Conservation (phyloP, 805 yeast species). For the Starmerella bacillaris region DNA sequence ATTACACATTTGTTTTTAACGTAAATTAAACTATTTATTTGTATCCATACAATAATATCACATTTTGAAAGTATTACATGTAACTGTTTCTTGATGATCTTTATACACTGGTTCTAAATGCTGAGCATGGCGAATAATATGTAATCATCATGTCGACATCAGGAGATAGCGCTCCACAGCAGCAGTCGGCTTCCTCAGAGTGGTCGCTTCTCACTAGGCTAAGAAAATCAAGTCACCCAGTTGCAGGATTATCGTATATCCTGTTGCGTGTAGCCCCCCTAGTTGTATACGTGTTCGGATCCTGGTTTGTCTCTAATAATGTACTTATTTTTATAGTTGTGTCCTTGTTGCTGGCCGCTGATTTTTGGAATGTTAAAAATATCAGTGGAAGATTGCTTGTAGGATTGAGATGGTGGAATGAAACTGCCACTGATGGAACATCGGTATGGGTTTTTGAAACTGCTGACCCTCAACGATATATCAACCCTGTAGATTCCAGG, state of each 20-base stretch:
- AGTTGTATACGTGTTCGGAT: conserved; percentile 51
- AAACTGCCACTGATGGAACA: conserved; percentile 44
- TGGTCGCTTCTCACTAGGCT: conserved; percentile 31
- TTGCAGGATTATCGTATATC: conserved; percentile 51
- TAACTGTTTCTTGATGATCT: too few relatives aligned
- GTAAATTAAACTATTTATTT: too few relatives aligned
- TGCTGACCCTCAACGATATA: conserved; percentile 43
- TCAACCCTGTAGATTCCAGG: conserved; percentile 82
- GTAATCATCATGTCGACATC: too few relatives aligned
- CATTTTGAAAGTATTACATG: too few relatives aligned
- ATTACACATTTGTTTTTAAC: too few relatives aligned
- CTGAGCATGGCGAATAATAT: too few relatives aligned
- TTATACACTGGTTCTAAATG: too few relatives aligned
- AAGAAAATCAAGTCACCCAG: conserved; percentile 62
- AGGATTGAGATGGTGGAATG: conserved; percentile 93
- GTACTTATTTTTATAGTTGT: conserved; percentile 64
- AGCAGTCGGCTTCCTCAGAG: conserved; percentile 8
- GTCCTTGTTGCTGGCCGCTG: conserved; percentile 62
- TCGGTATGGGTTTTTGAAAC: conserved; percentile 78
- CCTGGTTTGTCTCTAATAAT: conserved; percentile 35
- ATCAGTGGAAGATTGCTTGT: conserved; percentile 78
- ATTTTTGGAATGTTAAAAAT: conserved; percentile 86
- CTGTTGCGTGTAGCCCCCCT: conserved; percentile 46
- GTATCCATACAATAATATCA: too few relatives aligned
- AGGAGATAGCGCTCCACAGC: too few relatives aligned